These are phyloP conservation scores for Mayamaea pseudoterrestris DNA, from an alignment of 108 stramenopile genomes.

Conservation along the genomic window DNA sequence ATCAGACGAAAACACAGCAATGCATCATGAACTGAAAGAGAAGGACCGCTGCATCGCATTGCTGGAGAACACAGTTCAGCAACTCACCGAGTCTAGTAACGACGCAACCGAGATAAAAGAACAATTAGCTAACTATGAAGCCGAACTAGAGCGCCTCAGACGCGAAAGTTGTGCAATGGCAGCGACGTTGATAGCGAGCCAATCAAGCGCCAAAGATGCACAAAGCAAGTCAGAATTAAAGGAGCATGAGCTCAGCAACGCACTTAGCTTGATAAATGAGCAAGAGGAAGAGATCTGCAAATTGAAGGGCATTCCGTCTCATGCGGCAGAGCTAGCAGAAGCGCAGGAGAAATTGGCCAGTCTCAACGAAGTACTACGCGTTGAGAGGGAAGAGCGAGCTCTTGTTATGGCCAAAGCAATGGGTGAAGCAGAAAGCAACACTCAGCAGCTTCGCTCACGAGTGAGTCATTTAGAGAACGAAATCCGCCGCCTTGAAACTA, in stretches of 20 bases:
- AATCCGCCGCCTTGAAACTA: too few species aligned
- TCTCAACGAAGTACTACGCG: neutral
- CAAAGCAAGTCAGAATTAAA: neutral
- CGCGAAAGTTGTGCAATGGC: constrained; percentile 18
- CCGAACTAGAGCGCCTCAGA: constrained; percentile 39
- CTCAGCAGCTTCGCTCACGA: too few species aligned
- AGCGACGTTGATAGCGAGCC: neutral
- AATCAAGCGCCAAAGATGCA: neutral
- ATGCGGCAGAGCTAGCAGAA: neutral
- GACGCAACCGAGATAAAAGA: constrained; percentile 8
- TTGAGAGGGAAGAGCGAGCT: too few species aligned
- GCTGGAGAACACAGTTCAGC: neutral
- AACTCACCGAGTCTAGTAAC: neutral
- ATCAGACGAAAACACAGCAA: neutral
- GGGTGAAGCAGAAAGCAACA: too few species aligned
- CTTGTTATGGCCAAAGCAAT: too few species aligned
- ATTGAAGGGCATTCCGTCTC: neutral
- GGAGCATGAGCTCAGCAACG: neutral
- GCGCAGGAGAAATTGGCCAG: neutral
- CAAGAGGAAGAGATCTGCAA: neutral
- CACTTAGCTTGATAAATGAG: neutral
- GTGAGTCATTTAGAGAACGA: too few species aligned
- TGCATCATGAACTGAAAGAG: neutral
- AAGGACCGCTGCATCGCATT: neutral
- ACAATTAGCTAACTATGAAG: constrained; percentile 40